Base-by-base conservation (phyloP, 306 rosid species). In the Aeschynomene evenia region DNA sequence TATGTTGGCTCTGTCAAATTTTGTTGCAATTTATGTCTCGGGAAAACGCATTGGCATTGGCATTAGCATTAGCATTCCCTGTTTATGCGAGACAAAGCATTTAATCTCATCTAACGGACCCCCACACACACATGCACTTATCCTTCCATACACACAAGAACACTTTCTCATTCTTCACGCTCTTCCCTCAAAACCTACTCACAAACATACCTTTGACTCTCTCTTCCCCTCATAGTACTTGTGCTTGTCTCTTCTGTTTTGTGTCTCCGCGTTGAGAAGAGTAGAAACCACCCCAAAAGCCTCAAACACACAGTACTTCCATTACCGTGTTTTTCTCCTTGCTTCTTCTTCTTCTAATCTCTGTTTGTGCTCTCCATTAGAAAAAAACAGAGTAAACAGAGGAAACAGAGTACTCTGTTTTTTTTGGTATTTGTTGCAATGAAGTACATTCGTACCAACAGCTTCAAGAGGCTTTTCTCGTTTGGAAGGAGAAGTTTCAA, bases 401-500 rank as follows among this genome's bases (percentile, higher is more conserved):
- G 83, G 87, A 81, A 72, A 79, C 88, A 77, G 81, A 76, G 78
- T 37, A 26, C 79, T 66, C 80, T 71, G 74, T 74, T 28, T 28
- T 28, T n/a, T 75, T 15, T 9, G n/a, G 6, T 73, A n/a, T 34
- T 71, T 23, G 11, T 24, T 45, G 48, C 68, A 57, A 95, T 95
- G 99, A 95, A 65, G 73, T 86, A 85, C 85, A 87, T 87, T 18
- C 74, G 89, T 10, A 74, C 83, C 63, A 71, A 60, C 78, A 89
- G 96, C 79, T 70, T 88, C 71, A 94, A 76, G 82, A 76, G 96
- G 72, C 84, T 95, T 50, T 95, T 95, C 83, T 85, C 96, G 8
- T 80, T 85, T 11, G 86, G 74, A 79, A 79, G 89, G 62, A 78
- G 87, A 4, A 33, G 82, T 83, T 79, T 74, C 18, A 46, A 13